Base-by-base conservation (phyloP, 495 filamentous ascomycete genomes). In the Talaromyces borbonicus region DNA sequence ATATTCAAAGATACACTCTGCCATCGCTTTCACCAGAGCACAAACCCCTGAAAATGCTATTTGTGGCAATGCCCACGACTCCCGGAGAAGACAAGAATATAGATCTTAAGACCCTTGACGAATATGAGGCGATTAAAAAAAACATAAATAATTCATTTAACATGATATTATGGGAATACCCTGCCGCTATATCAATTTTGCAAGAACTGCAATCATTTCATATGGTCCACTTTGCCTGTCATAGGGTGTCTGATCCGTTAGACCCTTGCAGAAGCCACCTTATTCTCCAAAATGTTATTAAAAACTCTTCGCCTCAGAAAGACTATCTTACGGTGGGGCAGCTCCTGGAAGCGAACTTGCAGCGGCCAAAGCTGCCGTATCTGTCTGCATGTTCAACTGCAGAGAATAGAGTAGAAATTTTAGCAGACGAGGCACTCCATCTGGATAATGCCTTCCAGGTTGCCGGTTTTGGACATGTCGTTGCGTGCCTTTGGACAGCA, bases 381-480 rank as follows among this genome's bases (percentile, higher is more conserved):
- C 57, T 65, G 14, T 65, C 59, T 5, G 61, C 59, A 5, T 54
- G 52, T 27, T 51, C 45, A 23, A 54, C 54, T 15, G 58, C 52
- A 1, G 39, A 61, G 23, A 45, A 45, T 14, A 12, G 38, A 29
- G 53, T 14, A 0, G n/a, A 16, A 2, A 46, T 31, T 12, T 47
- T 64, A 6, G n/a, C 30, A 1, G 61, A 68, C 27, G 59, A 68
- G 44, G 51, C 19, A 1, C 31, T 66, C 12, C 64, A 66, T 52
- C 20, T 67, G 15, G 53, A 48, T 1, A 63, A 54, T 48, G 55
- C 41, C 1, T 66, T 59, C 31, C 58, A 66, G 51, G 39, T 61
- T 5, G 59, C 54, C 6, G 63, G 63, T 11, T 65, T 63, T 40
- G 15, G 11, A 20, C 60, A 64, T 50, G 53, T 64, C 1, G 31